phyloP scores from a whole-genome alignment of 2,329 filamentous ascomycete species.

The Calonectria ilicicola region DNA sequence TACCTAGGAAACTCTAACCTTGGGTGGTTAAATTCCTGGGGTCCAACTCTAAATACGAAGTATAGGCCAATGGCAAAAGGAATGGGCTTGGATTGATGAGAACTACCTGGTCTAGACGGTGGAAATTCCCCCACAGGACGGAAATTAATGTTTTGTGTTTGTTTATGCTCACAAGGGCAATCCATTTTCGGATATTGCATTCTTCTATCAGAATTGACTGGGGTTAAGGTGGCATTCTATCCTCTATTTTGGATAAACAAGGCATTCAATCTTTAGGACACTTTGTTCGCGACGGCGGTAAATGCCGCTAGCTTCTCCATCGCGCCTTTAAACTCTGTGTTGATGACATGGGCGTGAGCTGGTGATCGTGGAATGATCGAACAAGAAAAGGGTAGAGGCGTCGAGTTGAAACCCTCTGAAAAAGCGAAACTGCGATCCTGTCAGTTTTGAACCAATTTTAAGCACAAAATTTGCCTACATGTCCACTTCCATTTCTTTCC shows the following conservation, averaged over 20 bases:
- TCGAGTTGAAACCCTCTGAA: conserved; percentile 57
- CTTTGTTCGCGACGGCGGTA: conserved; percentile 31
- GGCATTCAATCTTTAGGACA: conserved; percentile 27
- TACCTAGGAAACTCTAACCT: not conserved
- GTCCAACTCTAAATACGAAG: not conserved
- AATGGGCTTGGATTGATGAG: not conserved
- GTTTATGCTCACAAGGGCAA: not conserved
- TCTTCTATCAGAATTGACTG: not conserved
- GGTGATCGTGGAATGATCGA: conserved; percentile 51
- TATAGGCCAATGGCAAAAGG: not conserved
- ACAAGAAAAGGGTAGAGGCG: conserved; percentile 54
- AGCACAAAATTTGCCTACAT: conserved; percentile 46
- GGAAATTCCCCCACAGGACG: not conserved
- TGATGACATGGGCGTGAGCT: conserved; percentile 46
- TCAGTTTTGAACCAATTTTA: not conserved
- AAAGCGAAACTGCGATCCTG: conserved; percentile 50
- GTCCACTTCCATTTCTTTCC: conserved; percentile 49
- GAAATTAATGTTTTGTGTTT: not conserved
- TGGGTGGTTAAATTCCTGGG: not conserved
- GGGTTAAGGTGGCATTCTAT: not conserved
- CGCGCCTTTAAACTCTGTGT: conserved; percentile 45
- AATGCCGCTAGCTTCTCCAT: conserved; percentile 44
- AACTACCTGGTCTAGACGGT: not conserved
- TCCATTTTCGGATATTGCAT: not conserved
- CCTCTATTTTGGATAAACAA: not conserved